A percentile compares a stretch with the other conserved stretches of the same genome.
Conservation (phyloP, 192 early-diverging fungal species). For the Coemansia sp. region DNA sequence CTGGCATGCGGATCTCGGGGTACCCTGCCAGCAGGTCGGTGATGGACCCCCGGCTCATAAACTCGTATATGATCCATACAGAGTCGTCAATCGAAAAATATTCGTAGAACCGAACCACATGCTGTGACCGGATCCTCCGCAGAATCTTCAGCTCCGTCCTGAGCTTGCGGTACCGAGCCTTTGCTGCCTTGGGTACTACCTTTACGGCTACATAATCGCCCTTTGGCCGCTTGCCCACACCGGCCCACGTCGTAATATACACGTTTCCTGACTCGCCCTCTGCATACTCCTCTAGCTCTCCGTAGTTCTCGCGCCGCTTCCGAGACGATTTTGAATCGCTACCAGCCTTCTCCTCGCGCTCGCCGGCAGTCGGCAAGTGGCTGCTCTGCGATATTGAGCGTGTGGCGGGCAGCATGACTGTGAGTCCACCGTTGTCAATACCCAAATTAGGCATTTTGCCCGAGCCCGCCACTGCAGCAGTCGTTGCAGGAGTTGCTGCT, state of each 20-base stretch:
- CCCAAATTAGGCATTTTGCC: slow-evolving; percentile 6
- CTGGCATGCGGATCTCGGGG: slow-evolving; percentile 53
- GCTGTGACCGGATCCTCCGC: slow-evolving; percentile 53
- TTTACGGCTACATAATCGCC: slow-evolving; percentile 57
- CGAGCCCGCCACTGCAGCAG: slow-evolving; percentile 4
- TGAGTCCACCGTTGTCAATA: slow-evolving; percentile 1
- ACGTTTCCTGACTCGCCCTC: slow-evolving; percentile 61
- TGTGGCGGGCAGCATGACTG: not conserved
- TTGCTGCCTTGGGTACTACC: slow-evolving; percentile 54
- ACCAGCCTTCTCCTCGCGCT: slow-evolving; percentile 22
- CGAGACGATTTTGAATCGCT: slow-evolving; percentile 40
- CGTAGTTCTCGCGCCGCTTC: slow-evolving; percentile 57
- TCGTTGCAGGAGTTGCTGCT: slow-evolving; percentile 22
- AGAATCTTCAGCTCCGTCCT: slow-evolving; percentile 58
- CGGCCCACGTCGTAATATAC: slow-evolving; percentile 40
- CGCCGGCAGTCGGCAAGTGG: slow-evolving; percentile 13
- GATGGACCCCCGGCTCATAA: slow-evolving; percentile 58
- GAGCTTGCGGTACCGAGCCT: slow-evolving; percentile 57
- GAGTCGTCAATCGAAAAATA: slow-evolving; percentile 58
- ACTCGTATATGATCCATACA: slow-evolving; percentile 63
- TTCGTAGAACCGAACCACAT: slow-evolving; percentile 59
- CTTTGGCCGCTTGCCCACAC: slow-evolving; percentile 41
- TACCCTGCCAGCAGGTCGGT: slow-evolving; percentile 58
- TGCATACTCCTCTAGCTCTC: slow-evolving; percentile 58
- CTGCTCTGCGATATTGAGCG: slow-evolving; percentile 14